Conservation (phyloP, 2,329 filamentous ascomycete species). For the Cadophora malorum region DNA sequence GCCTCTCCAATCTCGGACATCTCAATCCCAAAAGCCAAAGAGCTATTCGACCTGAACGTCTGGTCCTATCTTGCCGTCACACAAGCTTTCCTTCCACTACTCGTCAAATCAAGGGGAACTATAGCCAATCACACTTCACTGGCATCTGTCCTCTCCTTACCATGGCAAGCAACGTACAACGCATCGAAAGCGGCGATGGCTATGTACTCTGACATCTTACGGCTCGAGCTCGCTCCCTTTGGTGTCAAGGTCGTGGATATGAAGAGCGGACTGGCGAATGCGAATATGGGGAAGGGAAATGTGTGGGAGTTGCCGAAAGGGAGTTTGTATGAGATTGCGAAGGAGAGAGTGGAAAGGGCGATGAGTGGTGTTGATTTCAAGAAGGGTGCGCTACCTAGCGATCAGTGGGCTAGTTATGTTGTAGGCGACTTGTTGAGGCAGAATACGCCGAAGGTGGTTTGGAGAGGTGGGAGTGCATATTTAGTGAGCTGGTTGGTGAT, state of each 20-base stretch:
- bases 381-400: conserved; percentile 24
- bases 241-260: conserved; percentile 35
- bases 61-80: conserved; percentile 44
- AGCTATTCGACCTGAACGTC: conserved; percentile 46
- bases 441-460: conserved; percentile 27
- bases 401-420: conserved; percentile 29
- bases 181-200: conserved; percentile 35
- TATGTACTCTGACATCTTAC: conserved; percentile 31
- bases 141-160: conserved; percentile 18
- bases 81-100: conserved; percentile 44
- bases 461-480: conserved; percentile 24
- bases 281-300: conserved; percentile 11
- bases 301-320: conserved; percentile 22
- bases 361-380: conserved; percentile 23
- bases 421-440: conserved; percentile 28
- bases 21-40: conserved; percentile 40
- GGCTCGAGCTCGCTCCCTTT: conserved; percentile 35
- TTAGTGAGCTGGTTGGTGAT: conserved; percentile 20
- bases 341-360: conserved; percentile 24
- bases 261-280: conserved; percentile 30
- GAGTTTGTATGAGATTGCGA: conserved; percentile 25
- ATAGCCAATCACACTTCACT: conserved; percentile 54
- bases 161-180: conserved; percentile 32
- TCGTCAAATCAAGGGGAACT: conserved; percentile 45
- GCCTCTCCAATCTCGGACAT: conserved; percentile 43